These are phyloP conservation scores for Durusdinium trenchii DNA, from an alignment of 73 alveolate species.

Conservation along the genomic window DNA sequence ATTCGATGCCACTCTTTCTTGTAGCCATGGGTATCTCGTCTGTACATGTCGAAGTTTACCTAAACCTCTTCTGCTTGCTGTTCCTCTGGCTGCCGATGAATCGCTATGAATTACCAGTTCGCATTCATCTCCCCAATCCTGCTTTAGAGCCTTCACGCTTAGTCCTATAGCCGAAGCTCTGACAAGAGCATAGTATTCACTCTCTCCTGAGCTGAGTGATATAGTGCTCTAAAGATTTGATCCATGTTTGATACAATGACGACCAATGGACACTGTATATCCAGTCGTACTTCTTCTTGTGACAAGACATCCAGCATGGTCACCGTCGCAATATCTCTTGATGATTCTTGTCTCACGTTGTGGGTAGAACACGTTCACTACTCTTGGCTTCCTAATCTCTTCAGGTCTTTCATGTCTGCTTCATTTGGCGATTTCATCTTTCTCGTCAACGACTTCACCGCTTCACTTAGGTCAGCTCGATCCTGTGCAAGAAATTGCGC, in stretches of 20 bases:
- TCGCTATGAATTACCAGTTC: not conserved
- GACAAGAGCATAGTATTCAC: slow-evolving; percentile 39
- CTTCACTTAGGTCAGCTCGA: not conserved
- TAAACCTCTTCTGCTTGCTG: not conserved
- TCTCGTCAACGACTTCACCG: not conserved
- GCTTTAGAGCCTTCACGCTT: not conserved
- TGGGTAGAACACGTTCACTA: not conserved
- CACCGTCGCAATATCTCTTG: not conserved
- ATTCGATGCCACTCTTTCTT: not conserved
- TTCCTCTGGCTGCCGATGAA: slow-evolving; percentile 22
- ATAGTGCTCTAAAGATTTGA: not conserved
- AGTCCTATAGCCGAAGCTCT: not conserved
- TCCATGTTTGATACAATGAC: slow-evolving; percentile 26
- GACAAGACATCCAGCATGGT: slow-evolving; percentile 49
- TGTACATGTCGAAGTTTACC: not conserved
- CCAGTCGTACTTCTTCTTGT: slow-evolving; percentile 16
- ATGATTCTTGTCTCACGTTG: not conserved
- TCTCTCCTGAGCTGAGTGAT: not conserved
- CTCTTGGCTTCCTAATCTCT: slow-evolving; percentile 58
- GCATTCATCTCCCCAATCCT: not conserved
- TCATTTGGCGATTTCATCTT: slow-evolving; percentile 4
- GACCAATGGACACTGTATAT: not conserved
- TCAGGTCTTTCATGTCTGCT: not conserved
- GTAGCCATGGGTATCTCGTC: slow-evolving; percentile 46
- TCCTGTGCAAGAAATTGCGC: not conserved